Conservation (phyloP, 139 green algal species). For the Gonium pectorale region DNA sequence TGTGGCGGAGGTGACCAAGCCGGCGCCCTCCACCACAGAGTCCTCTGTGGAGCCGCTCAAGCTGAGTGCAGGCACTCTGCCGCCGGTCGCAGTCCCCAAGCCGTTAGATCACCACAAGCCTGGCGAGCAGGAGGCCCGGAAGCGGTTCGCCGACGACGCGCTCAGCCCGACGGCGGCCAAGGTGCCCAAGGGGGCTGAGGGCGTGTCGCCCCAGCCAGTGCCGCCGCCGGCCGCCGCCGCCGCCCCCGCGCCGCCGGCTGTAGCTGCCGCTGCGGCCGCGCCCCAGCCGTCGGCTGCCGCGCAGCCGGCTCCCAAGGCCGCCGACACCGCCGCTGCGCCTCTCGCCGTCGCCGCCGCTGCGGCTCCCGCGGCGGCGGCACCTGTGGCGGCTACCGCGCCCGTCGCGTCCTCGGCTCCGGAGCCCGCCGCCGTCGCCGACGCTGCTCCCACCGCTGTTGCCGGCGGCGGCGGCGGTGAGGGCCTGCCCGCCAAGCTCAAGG, state of each 20-base stretch:
- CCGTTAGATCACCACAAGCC: neutral
- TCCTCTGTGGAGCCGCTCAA: neutral
- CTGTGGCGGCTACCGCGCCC: no score
- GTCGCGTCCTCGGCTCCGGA: neutral
- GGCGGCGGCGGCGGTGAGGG: neutral
- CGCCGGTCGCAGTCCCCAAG: neutral
- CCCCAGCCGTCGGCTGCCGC: neutral
- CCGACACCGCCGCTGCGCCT: neutral
- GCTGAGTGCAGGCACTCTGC: neutral
- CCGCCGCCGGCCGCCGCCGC: neutral
- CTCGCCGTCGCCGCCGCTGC: neutral
- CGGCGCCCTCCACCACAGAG: neutral
- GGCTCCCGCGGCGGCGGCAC: no score
- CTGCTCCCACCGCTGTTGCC: neutral
- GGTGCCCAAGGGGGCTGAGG: neutral
- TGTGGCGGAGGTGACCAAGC: neutral
- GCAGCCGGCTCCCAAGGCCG: neutral
- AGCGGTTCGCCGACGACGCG: neutral
- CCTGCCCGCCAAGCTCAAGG: neutral
- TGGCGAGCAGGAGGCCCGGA: neutral
- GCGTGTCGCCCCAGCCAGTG: neutral
- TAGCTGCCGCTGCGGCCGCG: neutral
- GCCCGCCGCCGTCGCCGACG: neutral
- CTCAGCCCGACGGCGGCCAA: neutral
- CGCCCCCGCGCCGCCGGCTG: neutral